Base-by-base conservation (phyloP, 306 rosid genomes). In the Trifolium repens region DNA sequence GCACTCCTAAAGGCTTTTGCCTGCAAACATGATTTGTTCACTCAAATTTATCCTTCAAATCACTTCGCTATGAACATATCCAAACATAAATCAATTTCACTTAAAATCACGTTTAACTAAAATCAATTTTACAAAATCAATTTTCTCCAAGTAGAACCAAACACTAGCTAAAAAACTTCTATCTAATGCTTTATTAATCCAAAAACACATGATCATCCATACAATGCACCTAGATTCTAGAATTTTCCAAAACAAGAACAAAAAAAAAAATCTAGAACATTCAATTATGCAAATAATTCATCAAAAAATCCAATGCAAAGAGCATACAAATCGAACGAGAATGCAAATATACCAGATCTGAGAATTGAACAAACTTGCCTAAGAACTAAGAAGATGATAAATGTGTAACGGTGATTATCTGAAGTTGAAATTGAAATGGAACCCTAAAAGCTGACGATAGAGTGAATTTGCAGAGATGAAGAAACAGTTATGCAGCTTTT, bases 391-490 rank as follows among this genome's bases (percentile, higher is more conserved):
- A 73, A 58, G 69, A 34, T 12, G 66, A 5, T 10, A 7, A 55
- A 72, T 67, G 67, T 52, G 13, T 40, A 52, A 13, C 65, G 17
- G 63, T 82, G 73, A 73, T 17, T n/a, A 42, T 73, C 26, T 46
- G 72, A 63, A 73, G 65, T 76, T 1, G 63, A 70, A 43, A 69
- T 5, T 10, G 35, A 54, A 62, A 34, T 24, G 65, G 80, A 85
- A 59, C 90, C 91, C 85, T 64, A 68, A 35, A 69, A 79, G 63
- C 46, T 47, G 82, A 73, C 14, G 34, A 68, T 76, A 79, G 37
- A 88, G 88, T 87, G 85, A 82, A 27, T 77, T 79, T 74, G 84
- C 63, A 15, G 79, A 78, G 86, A 72, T 1, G 66, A 80, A 75
- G 72, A 79, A 77, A 77, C 40, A 14, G 76, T 60, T 66, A 74